These are phyloP conservation scores for Lentinula novae-zelandiae DNA, from an alignment of 1,284 basidiomycete genomes.

Conservation along the genomic window DNA sequence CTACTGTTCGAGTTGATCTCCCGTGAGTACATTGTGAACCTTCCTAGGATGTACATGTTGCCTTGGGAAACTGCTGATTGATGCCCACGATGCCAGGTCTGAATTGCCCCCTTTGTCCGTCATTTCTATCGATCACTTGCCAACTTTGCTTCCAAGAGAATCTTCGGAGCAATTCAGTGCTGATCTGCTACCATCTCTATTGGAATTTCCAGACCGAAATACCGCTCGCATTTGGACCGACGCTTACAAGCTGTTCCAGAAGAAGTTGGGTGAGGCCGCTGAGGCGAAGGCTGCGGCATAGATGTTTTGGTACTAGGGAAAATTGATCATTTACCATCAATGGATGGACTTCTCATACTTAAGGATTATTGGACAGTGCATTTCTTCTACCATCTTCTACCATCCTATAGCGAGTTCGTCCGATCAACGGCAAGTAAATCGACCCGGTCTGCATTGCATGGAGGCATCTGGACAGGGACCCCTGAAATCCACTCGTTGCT, in stretches of 20 bases:
- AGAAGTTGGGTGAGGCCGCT: constrained; percentile 71
- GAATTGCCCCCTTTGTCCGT: constrained; percentile 73
- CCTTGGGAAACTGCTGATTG: background rate
- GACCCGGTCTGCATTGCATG: no score
- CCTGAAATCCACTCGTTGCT: no score
- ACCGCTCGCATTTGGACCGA: constrained; percentile 84
- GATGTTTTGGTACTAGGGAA: constrained; percentile 15
- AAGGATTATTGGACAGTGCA: no score
- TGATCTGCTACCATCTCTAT: constrained; percentile 85
- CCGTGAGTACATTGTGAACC: constrained; percentile 44
- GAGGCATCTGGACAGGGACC: no score
- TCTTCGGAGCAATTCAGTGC: constrained; percentile 94
- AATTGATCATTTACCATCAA: no score
- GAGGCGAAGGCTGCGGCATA: constrained; percentile 51
- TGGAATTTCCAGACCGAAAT: constrained; percentile 70
- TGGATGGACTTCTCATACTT: no score
- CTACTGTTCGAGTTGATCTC: constrained; percentile 86
- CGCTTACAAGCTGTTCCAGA: constrained; percentile 82
- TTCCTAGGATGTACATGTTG: constrained; percentile 10
- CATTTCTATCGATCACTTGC: constrained; percentile 97
- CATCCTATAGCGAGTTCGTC: no score
- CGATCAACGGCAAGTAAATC: no score
- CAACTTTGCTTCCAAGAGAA: constrained; percentile 93
- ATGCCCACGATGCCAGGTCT: constrained; percentile 31
- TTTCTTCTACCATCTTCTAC: no score